Base-by-base conservation (phyloP, 139 green algal genomes). In the Chlorella sp. region DNA sequence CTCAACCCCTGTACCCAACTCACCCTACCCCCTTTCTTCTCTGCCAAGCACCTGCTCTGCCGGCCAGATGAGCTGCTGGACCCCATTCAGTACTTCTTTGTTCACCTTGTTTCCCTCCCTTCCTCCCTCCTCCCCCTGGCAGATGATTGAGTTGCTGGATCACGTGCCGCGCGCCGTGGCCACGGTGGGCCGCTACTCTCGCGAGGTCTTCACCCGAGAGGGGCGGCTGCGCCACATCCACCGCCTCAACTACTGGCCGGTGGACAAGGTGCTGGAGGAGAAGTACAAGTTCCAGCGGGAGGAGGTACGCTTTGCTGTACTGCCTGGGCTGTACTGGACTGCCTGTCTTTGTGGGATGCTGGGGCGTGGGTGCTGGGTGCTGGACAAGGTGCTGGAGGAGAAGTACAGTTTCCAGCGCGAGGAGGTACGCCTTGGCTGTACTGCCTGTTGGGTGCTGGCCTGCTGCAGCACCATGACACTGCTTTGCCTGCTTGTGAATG, bases 101-200 rank as follows among this genome's bases (percentile, higher is more conserved):
- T 32, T 3, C 28, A 32, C 69, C 69, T 78, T n/a, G n/a, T n/a
- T n/a, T n/a, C n/a, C n/a, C n/a, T n/a, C n/a, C 48, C 48, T 57
- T 57, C 9, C 48, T 57, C 48, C 48, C 48, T 5, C 42, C 42
- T 3, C 15, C 85, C 5, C 1, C 24, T 28, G 34, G 61, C 96
- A 99, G 86, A 98, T 99, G 93, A 98, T 99, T 36, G 98, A 99
- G 95, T 94, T 99, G 83, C 94, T 99, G 90, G 98, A 98, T 0
- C 91, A 89, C 48, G 97, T 99, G 88, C 97, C 98, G 5, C 94
- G 94, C 66, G 91, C 95, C 79, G 91, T 99, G 78, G 95, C 92
- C 64, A 91, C 95, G 48, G 34, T 39, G 28, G 87, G 92, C 81
- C 18, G 98, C 97, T 81, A 97, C 96, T 86, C 96, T 95, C 93